phyloP scores from a whole-genome alignment of 2,329 filamentous ascomycete species.

The Stachybotrys chartarum region DNA sequence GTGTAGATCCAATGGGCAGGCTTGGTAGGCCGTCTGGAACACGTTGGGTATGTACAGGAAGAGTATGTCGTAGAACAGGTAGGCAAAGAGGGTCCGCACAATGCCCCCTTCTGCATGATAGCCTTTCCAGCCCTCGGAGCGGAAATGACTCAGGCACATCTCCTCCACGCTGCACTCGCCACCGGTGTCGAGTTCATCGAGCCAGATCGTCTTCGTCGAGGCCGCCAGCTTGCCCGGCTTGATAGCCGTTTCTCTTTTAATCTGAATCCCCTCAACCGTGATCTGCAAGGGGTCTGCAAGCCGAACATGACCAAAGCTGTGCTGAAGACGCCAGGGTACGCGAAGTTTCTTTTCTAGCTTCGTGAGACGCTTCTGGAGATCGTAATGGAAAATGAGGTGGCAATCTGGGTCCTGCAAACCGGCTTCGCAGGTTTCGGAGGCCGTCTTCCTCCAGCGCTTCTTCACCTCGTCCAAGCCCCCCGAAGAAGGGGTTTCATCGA shows the following conservation, averaged over 20 bases:
- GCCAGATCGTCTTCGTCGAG: slow-evolving; percentile 75
- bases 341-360: slow-evolving; percentile 84
- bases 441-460: slow-evolving; percentile 74
- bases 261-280: slow-evolving; percentile 67
- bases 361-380: slow-evolving; percentile 85
- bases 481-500: slow-evolving; percentile 36
- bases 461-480: slow-evolving; percentile 49
- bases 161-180: slow-evolving; percentile 82
- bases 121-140: slow-evolving; percentile 80
- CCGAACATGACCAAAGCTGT: slow-evolving; percentile 84
- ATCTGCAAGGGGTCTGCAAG: slow-evolving; percentile 71
- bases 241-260: slow-evolving; percentile 52
- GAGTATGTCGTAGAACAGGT: slow-evolving; percentile 87
- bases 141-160: slow-evolving; percentile 88
- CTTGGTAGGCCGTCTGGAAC: slow-evolving; percentile 93
- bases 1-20: slow-evolving; percentile 84
- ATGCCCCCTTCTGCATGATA: slow-evolving; percentile 92
- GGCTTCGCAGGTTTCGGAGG: slow-evolving; percentile 73
- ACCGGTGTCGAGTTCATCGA: slow-evolving; percentile 64
- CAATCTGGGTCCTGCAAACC: slow-evolving; percentile 84
- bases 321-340: slow-evolving; percentile 77
- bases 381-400: slow-evolving; percentile 88
- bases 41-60: slow-evolving; percentile 94
- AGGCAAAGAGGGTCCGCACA: slow-evolving; percentile 81
- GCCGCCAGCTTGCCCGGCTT: slow-evolving; percentile 32